Evolutionary conservation across 163 green algal genomes (phyloP).

Genomic region (Chlorella variabilis): DNA sequence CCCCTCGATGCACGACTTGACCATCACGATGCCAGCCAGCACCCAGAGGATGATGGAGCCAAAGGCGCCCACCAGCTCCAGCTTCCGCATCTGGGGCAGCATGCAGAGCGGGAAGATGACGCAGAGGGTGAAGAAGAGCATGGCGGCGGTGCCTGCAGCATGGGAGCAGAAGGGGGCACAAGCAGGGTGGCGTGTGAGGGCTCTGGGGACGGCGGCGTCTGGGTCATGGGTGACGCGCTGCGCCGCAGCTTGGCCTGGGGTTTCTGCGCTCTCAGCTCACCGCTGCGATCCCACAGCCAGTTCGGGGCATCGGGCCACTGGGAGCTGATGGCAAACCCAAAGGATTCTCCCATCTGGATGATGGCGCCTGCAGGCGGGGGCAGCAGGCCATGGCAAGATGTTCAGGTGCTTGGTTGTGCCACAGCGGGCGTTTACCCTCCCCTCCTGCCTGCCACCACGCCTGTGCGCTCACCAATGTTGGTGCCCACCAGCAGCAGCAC

Average conservation of each 20-base stretch:
- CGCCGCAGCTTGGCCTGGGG: no score
- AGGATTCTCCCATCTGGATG: constrained; percentile 22
- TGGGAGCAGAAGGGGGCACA: background rate
- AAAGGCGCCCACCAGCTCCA: constrained; percentile 28
- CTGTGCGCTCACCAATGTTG: constrained; percentile 1
- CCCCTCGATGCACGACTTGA: background rate
- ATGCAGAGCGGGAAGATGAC: constrained; percentile 37
- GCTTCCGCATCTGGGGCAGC: constrained; percentile 20
- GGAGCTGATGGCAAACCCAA: background rate
- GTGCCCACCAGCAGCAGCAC: constrained; percentile 29
- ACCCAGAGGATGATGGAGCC: constrained; percentile 10
- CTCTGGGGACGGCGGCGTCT: no score
- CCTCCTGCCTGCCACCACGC: background rate
- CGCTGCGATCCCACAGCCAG: constrained; percentile 24
- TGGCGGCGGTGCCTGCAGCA: constrained; percentile 22
- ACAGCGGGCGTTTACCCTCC: no score
- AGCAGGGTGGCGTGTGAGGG: no score
- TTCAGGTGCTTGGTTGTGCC: no score
- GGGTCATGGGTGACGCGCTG: no score
- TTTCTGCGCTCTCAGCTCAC: background rate
- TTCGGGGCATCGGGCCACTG: constrained; percentile 15
- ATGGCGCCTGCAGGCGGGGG: background rate
- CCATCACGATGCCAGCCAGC: constrained; percentile 6
- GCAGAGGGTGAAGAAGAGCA: constrained; percentile 33
- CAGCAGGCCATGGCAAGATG: background rate